Conservation (phyloP, 2,329 filamentous ascomycete genomes). For the Trichoderma koningii region DNA sequence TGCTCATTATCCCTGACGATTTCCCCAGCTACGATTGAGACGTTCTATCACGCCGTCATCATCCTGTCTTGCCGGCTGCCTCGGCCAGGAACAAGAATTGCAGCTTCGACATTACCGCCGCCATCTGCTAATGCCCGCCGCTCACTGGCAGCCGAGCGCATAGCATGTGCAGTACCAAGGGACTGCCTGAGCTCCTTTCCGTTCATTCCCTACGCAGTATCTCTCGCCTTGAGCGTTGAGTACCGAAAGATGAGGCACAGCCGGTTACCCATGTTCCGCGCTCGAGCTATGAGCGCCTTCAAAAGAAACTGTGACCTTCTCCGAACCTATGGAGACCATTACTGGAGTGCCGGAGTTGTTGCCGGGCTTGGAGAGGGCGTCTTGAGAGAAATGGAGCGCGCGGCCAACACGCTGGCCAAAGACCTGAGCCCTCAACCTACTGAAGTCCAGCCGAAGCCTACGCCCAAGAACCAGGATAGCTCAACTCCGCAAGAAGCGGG, state of each 20-base stretch:
- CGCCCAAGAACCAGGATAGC: conserved; percentile 14
- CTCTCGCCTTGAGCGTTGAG: conserved; percentile 61
- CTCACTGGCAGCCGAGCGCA: conserved; percentile 59
- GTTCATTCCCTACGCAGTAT: conserved; percentile 63
- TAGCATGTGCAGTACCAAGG: conserved; percentile 55
- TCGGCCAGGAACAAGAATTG: conserved; percentile 43
- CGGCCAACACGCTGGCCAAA: conserved; percentile 49
- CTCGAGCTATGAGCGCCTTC: conserved; percentile 57
- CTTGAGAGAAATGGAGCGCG: conserved; percentile 57
- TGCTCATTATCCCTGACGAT: not conserved
- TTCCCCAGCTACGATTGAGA: conserved; percentile 57
- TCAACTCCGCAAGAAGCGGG: conserved; percentile 29
- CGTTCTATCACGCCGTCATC: conserved; percentile 65
- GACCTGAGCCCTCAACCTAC: conserved; percentile 37
- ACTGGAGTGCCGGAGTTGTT: conserved; percentile 59
- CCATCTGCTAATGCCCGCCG: conserved; percentile 58
- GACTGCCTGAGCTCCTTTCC: conserved; percentile 58
- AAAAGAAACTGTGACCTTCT: conserved; percentile 56
- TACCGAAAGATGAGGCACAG: conserved; percentile 67
- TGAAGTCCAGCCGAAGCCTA: conserved; percentile 31
- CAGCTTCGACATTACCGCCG: conserved; percentile 48
- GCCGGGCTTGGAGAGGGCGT: conserved; percentile 58
- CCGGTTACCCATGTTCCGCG: conserved; percentile 59
- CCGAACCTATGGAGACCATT: conserved; percentile 56
- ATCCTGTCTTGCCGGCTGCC: conserved; percentile 63